Base-by-base conservation (phyloP, 441 rosid species). In the Lepidium campestre region DNA sequence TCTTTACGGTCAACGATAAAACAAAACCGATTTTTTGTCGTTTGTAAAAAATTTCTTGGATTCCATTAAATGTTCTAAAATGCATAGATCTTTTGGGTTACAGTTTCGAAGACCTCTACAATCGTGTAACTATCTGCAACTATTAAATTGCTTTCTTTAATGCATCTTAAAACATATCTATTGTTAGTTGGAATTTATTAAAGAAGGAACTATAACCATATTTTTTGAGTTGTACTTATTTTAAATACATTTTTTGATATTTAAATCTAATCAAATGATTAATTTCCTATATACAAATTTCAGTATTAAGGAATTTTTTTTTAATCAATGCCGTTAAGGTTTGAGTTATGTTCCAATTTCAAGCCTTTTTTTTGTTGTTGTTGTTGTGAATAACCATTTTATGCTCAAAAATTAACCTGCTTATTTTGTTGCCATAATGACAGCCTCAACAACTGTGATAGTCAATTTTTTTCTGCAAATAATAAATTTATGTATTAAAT, bases 61-160 rank as follows among this genome's bases (percentile, higher is more conserved):
- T 66, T 60, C 68, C 72, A 66, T 65, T 72, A 6, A 57, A 49
- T 66, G 66, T 40, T 72, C 71, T 66, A 49, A 72, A 65, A 58
- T 52, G 72, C 76, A 58, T 50, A 73, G 36, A 59, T 73, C 72
- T 73, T 66, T 60, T 59, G 67, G 77, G 63, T 73, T 53, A 66
- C 52, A 60, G 37, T 73, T 59, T 73, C 77, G 68, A 73, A 53
- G 77, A 59, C 72, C 63, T 73, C 76, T 52, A 73, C 76, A 66
- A 73, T 49, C 67, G 76, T 73, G 72, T 65, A 65, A 66, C 67
- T 44, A 59, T 59, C 77, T 66, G 72, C 63, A 42, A 44, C 67
- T 66, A 66, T 66, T 66, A 65, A 65, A 66, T 66, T 73, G 22
- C 71, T 57, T 65, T 66, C 39, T 73, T 73, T 36, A 73, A 67